These are phyloP conservation scores for Mallotus japonicus DNA, from an alignment of 441 rosid species.

Conservation along the genomic window DNA sequence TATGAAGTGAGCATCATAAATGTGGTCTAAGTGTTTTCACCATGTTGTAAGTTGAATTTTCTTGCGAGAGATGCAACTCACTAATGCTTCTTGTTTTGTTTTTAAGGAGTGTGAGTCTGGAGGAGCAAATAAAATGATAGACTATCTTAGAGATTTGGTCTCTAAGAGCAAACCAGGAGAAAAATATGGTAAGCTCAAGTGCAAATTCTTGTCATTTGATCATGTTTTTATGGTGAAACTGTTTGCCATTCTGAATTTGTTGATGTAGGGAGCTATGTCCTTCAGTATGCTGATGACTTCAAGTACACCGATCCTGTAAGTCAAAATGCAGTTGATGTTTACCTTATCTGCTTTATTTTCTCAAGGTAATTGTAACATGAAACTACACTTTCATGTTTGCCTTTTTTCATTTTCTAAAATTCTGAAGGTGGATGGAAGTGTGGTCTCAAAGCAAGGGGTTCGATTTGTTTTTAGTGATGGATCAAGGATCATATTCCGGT, in stretches of 20 bases:
- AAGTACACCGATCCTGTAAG: slow-evolving; percentile 92
- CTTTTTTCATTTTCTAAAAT: neutral
- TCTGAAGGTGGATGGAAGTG: slow-evolving; percentile 86
- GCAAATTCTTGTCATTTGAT: slow-evolving; percentile 12
- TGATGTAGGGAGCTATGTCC: slow-evolving; percentile 60
- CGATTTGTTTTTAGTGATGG: slow-evolving; percentile 88
- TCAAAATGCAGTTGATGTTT: slow-evolving; percentile 18
- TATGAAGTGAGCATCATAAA: slow-evolving; percentile 61
- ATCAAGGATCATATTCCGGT: slow-evolving; percentile 79
- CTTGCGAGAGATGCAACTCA: slow-evolving; percentile 16
- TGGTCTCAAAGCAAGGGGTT: slow-evolving; percentile 86
- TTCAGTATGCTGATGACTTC: slow-evolving; percentile 88
- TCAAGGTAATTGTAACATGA: neutral
- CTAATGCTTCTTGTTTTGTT: slow-evolving; percentile 17
- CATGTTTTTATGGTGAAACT: neutral
- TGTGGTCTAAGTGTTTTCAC: slow-evolving; percentile 9
- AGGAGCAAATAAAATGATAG: slow-evolving; percentile 85
- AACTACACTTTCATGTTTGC: neutral
- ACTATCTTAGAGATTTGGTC: slow-evolving; percentile 66
- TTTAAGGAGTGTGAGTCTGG: slow-evolving; percentile 89
- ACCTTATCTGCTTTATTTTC: slow-evolving; percentile 11
- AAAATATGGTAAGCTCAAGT: slow-evolving; percentile 53
- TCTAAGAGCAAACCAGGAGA: slow-evolving; percentile 73
- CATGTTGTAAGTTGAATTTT: slow-evolving; percentile 15
- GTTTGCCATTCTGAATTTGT: slow-evolving; percentile 19